phyloP scores from a whole-genome alignment of 2,329 filamentous ascomycete species.

The Fusarium buharicum region DNA sequence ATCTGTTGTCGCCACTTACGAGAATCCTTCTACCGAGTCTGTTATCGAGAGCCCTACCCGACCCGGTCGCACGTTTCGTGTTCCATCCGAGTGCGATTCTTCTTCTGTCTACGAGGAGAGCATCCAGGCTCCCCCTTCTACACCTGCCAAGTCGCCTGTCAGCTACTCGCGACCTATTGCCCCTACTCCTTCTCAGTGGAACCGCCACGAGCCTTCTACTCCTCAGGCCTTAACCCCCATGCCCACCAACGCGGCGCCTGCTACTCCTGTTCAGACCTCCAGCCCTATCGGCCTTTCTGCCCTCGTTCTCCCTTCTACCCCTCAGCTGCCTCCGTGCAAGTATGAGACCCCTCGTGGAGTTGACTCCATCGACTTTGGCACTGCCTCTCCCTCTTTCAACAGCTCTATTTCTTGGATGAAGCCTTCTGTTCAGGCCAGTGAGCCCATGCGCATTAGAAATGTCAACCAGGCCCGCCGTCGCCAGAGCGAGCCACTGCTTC shows the following conservation, averaged over 20 bases:
- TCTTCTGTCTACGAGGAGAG: slow-evolving; percentile 25
- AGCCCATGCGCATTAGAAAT: slow-evolving; percentile 39
- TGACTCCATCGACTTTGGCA: slow-evolving; percentile 45
- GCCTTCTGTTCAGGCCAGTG: slow-evolving; percentile 25
- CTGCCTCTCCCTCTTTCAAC: slow-evolving; percentile 44
- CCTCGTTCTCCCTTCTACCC: slow-evolving; percentile 32
- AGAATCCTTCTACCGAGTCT: slow-evolving; percentile 6
- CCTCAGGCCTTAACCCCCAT: slow-evolving; percentile 35
- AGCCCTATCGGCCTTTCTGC: slow-evolving; percentile 38
- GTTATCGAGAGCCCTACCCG: slow-evolving; percentile 23
- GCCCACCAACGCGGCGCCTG: slow-evolving; percentile 1
- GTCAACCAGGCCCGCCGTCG: slow-evolving; percentile 44
- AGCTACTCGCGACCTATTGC: slow-evolving; percentile 42
- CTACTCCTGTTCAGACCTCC: slow-evolving; percentile 13
- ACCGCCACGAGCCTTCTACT: slow-evolving; percentile 38
- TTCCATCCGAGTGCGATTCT: slow-evolving; percentile 33
- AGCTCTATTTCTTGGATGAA: slow-evolving; percentile 47
- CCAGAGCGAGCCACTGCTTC: slow-evolving; percentile 51
- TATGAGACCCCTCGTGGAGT: slow-evolving; percentile 15
- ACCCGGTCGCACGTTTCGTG: slow-evolving; percentile 35
- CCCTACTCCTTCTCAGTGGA: slow-evolving; percentile 47
- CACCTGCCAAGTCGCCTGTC: slow-evolving; percentile 30
- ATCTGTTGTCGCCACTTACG: neutral
- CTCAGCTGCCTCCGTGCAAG: slow-evolving; percentile 20
- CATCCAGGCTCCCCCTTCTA: slow-evolving; percentile 10